Evolutionary conservation across 1,284 basidiomycete species (phyloP), one percentile per base, ranked within the genome.

Genomic region (Agroathelia rolfsii): DNA sequence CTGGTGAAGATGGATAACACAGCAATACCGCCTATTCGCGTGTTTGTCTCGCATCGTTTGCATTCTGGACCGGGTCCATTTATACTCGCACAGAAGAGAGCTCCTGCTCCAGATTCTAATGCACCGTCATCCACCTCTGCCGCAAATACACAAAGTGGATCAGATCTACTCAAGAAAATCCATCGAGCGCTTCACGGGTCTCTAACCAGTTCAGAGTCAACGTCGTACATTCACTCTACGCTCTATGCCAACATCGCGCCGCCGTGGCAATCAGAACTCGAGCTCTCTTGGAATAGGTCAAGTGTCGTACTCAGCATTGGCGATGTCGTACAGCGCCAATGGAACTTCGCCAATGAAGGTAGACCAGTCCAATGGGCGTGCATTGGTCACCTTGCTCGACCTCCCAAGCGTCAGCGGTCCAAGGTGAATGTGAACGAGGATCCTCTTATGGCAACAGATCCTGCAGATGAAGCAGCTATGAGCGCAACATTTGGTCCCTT

Each of bases 341-440:
- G 82, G 76, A 73, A 70, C 32, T 87, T 86, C 47, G 57, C 65
- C 4, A 63, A 76, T 17, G 78, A 86, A 44, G 67, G 64, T 5
- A 77, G 88, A 48, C 64, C 69, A 2, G 71, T 92, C 22, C 76
- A 80, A 36, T 83, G 69, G 58, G 87, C 81, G 2, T 79, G 80
- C 42, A 70, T 86, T 29, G 86, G 78, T 5, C 72, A 69, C 55
- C 68, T 90, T 30, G 71, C 76, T 40, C 72, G 77, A 41, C 59
- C 59, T 20, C 41, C 46, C 6, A 43, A 51, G n/a, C n/a, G n/a
- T n/a, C n/a, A n/a, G 15, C 17, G 21, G 8, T 15, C 24, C 14
- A 24, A 35, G 24, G 25, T 9, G 24, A 27, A 24, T 13, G n/a
- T 18, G 22, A 13, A 15, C 21, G 3, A 33, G 37, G 24, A 27